phyloP scores from a whole-genome alignment of 108 stramenopile genomes.

The Heterococcus sp. region DNA sequence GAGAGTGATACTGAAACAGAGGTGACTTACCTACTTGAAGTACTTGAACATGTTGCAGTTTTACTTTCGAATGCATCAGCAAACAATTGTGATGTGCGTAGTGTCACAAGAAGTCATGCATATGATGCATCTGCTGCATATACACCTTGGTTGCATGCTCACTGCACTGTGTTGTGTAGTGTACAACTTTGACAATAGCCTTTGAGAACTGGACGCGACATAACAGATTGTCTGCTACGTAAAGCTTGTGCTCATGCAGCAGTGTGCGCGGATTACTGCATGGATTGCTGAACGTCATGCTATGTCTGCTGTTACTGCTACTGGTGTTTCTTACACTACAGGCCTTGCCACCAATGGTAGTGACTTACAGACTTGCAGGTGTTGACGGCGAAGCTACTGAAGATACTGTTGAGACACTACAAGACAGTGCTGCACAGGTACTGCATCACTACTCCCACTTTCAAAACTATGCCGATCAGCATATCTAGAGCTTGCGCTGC shows the following conservation, averaged over 20 bases:
- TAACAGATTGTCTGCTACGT: no score
- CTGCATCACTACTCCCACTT: no score
- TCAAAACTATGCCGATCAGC: not conserved
- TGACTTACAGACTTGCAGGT: conserved; percentile 42
- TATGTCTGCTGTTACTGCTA: not conserved
- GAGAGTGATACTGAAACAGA: conserved; percentile 15
- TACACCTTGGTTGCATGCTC: no score
- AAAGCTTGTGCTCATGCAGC: no score
- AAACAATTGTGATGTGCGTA: not conserved
- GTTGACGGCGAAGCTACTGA: conserved; percentile 49
- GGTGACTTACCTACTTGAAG: conserved; percentile 2
- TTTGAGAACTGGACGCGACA: no score
- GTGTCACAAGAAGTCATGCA: no score
- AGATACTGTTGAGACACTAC: conserved; percentile 29
- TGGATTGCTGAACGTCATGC: not conserved
- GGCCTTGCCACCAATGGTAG: conserved; percentile 37
- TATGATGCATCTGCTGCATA: no score
- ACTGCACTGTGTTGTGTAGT: not conserved
- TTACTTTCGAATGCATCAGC: no score
- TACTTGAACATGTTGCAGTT: no score
- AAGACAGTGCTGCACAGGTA: conserved; percentile 11
- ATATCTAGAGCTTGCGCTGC: not conserved
- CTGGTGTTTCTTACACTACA: not conserved
- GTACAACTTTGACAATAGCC: not conserved
- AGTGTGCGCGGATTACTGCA: no score